These are phyloP conservation scores for Candida arabinofermentans DNA, from an alignment of 805 yeast species.

Conservation along the genomic window DNA sequence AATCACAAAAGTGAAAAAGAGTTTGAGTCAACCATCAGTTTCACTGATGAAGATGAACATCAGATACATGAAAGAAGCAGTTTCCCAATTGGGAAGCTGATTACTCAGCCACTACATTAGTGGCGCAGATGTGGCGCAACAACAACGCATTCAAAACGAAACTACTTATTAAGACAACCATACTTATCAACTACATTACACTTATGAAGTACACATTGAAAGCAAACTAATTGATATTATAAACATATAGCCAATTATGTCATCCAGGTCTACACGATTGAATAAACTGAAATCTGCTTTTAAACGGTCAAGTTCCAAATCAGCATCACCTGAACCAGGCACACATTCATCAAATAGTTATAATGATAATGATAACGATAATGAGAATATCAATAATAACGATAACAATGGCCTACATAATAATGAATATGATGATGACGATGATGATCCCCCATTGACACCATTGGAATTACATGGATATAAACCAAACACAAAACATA, in stretches of 20 bases:
- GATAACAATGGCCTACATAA: neutral
- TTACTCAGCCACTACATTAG: too few relatives aligned
- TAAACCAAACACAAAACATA: conserved; percentile 48
- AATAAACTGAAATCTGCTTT: conserved; percentile 16
- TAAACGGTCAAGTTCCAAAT: conserved; percentile 9
- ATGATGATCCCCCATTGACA: conserved; percentile 44
- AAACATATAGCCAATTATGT: neutral
- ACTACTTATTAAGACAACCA: too few relatives aligned
- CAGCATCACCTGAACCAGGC: conserved; percentile 10
- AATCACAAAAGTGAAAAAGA: too few relatives aligned
- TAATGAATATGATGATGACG: conserved; percentile 5
- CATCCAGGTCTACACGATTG: neutral
- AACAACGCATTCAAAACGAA: too few relatives aligned
- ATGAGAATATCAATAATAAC: neutral
- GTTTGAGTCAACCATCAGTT: too few relatives aligned
- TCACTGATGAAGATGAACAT: too few relatives aligned
- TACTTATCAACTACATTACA: too few relatives aligned
- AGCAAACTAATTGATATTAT: too few relatives aligned
- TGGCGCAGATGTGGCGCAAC: too few relatives aligned
- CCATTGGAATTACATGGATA: conserved; percentile 62
- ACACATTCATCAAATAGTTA: neutral
- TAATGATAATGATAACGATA: neutral
- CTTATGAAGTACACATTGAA: too few relatives aligned
- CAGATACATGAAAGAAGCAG: too few relatives aligned
- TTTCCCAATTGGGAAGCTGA: too few relatives aligned